Base-by-base conservation (phyloP, 1,139 yeast species). In the Yamadazyma kanchanaburiensis region DNA sequence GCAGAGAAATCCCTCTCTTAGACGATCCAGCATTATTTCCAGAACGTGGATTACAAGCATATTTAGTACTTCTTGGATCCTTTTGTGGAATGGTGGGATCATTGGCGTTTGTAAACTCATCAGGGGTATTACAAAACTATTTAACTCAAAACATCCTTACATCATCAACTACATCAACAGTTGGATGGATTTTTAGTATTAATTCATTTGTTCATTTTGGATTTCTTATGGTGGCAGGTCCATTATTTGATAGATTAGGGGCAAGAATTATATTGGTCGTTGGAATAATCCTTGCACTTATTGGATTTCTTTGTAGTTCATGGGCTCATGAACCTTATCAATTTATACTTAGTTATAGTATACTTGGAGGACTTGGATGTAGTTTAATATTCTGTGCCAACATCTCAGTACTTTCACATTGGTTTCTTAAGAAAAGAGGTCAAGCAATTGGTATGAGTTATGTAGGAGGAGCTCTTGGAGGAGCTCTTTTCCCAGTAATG, bases 381-480 rank as follows among this genome's bases (percentile, higher is more conserved):
- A 69, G 83, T 13, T 46, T 80, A 25, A 61, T 77, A 6, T 73
- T 77, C 60, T 70, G 77, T 6, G 81, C 84, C 0, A 56, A 74
- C 21, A 62, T 80, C 10, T 76, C 84, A 1, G 74, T 70, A 1
- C 57, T 79, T 18, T 72, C 83, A 11, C 86, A 80, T 45, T 80
- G 80, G 77, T 81, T 77, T 45, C 59, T 66, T 43, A 61, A 52
- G 28, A 69, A 63, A 37, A 55, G 86, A 34, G 85, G 77, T 0
- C 53, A 68, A 27, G 83, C 82, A 1, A 54, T 74, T 21, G 78
- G 81, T 0, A 41, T 75, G 3, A 77, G 78, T 2, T 75, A 80
- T 3, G 59, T 73, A 14, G 86, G 86, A 3, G 84, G 83, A 1
- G 71, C 80, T 6, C 51, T 77, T 4, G 87, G 87, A 3, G 85